Base-by-base conservation (phyloP, 1,139 yeast species). In the Keqinozyma sinolaborantium region DNA sequence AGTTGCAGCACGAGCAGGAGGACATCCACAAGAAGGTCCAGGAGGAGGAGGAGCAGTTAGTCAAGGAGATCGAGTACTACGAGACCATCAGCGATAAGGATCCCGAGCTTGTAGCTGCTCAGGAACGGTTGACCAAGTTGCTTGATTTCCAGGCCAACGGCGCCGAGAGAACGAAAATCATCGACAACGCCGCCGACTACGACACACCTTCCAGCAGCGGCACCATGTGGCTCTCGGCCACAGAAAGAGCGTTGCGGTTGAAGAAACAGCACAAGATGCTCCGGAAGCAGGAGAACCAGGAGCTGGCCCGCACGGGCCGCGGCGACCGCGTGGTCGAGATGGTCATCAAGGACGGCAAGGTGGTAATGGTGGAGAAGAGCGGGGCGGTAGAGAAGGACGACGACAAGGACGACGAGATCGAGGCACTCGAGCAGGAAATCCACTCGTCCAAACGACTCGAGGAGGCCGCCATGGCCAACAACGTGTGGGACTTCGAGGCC, bases 171-270 rank as follows among this genome's bases (percentile, higher is more conserved):
- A 92, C 97, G 0, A 79, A 77, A 47, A 88, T 94, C 41, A 90
- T 94, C 26, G 99, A 94, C 51, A 83, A 87, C 50, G 97, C 95
- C 0, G 79, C 95, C 5, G 98, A 94, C 53, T 92, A 80, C 51
- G 94, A 83, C 31, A 40, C 72, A 29, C 78, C 79, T 0, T 61
- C 73, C 0, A 48, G 62, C 4, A 73, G 75, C 29, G 61, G 75
- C 2, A 78, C 70, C 45, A 68, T 79, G 44, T 94, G 98, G 98
- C 80, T 95, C 1, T 77, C 86, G 4, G 92, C 97, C 0, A 71
- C 82, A 30, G 97, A 94, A 49, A 76, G 94, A 44, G 97, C 97
- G 0, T 65, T 87, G 35, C 76, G 72, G 35, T 65, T 92, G 45
- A 87, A 88, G 53, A 77, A 77, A 42, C 96, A 88, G 51, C 97